Conservation (phyloP, 345 rosid genomes). For the Melaleuca quinquenervia region DNA sequence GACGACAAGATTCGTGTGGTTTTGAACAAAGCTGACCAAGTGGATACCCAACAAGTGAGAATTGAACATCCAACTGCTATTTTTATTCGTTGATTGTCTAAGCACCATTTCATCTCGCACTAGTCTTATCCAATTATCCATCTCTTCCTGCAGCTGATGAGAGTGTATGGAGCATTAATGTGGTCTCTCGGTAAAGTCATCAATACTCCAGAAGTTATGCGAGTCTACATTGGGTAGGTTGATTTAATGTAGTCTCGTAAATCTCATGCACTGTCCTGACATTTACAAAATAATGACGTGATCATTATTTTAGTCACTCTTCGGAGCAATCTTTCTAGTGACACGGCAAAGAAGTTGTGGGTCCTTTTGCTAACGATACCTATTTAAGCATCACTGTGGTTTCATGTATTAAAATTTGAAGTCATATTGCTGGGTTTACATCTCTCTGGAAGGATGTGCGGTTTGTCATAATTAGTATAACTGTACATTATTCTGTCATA, state of each 20-base stretch:
- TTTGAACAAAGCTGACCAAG: constrained; percentile 92
- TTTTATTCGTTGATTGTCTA: neutral
- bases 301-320: neutral
- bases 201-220: constrained; percentile 86
- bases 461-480: neutral
- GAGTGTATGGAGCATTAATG: constrained; percentile 97
- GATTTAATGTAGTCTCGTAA: neutral
- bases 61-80: neutral
- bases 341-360: neutral
- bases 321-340: neutral
- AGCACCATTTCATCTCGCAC: neutral
- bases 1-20: constrained; percentile 97
- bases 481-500: neutral
- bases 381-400: neutral
- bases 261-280: neutral
- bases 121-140: neutral
- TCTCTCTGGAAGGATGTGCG: neutral
- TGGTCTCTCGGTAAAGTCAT: constrained; percentile 99
- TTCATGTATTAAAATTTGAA: neutral
- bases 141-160: constrained; percentile 61
- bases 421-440: neutral
- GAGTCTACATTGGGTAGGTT: constrained; percentile 89
- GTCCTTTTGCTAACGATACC: neutral
- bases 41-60: constrained; percentile 84
- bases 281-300: neutral